Conservation (phyloP, 2,329 filamentous ascomycete species). For the Phialophora chinensis region DNA sequence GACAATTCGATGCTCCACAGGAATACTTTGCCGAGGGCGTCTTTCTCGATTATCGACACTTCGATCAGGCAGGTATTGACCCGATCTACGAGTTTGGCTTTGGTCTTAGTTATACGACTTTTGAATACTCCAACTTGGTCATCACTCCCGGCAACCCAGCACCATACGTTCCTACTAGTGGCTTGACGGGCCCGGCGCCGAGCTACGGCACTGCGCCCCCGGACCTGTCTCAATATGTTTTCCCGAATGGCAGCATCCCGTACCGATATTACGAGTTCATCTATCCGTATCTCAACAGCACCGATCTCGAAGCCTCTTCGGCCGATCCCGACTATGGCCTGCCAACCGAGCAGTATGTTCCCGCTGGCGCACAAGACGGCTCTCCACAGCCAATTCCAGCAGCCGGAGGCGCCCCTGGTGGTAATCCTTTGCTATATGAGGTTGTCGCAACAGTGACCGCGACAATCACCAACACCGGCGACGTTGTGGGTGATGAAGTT, state of each 20-base stretch:
- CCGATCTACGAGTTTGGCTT: slow-evolving; percentile 68
- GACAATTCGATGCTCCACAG: slow-evolving; percentile 59
- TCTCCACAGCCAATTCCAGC: slow-evolving; percentile 62
- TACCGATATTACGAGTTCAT: slow-evolving; percentile 62
- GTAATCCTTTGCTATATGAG: slow-evolving; percentile 63
- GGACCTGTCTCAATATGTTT: slow-evolving; percentile 60
- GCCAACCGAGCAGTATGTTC: slow-evolving; percentile 57
- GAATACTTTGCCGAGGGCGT: slow-evolving; percentile 65
- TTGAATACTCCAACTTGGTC: slow-evolving; percentile 64
- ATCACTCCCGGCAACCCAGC: slow-evolving; percentile 53
- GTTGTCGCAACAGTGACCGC: slow-evolving; percentile 56
- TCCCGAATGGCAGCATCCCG: slow-evolving; percentile 56
- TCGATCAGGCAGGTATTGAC: slow-evolving; percentile 61
- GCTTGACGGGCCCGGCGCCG: slow-evolving; percentile 60
- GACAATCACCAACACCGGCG: slow-evolving; percentile 59
- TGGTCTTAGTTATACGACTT: slow-evolving; percentile 68
- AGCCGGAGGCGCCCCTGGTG: slow-evolving; percentile 64
- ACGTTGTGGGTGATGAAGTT: slow-evolving; percentile 58
- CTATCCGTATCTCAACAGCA: slow-evolving; percentile 69
- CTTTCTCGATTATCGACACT: slow-evolving; percentile 62
- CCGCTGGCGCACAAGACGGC: slow-evolving; percentile 57
- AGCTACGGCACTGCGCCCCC: slow-evolving; percentile 57
- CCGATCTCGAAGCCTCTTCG: slow-evolving; percentile 59
- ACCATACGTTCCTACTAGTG: slow-evolving; percentile 60
- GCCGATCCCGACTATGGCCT: slow-evolving; percentile 62